Evolutionary conservation across 345 rosid genomes (phyloP).

Genomic region (Gynandropsis gynandra): DNA sequence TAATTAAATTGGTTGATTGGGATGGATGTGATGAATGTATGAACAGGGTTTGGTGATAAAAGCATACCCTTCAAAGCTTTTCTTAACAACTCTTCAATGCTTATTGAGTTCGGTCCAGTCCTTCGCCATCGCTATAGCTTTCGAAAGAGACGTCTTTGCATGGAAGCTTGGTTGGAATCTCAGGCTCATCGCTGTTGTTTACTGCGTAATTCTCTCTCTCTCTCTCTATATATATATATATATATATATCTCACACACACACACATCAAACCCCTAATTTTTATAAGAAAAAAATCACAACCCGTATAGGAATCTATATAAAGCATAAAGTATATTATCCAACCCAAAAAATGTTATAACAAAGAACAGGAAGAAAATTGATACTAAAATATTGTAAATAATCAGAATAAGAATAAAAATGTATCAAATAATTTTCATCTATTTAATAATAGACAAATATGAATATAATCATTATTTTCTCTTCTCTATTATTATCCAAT

Average conservation of each 20-base stretch:
- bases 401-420: no score
- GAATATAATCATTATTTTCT: no score
- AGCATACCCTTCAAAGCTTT: conserved; percentile 74
- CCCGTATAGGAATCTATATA: no score
- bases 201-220: conserved; percentile 48
- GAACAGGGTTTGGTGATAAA: conserved; percentile 53
- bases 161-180: conserved; percentile 87
- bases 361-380: no score
- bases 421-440: no score
- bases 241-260: not conserved
- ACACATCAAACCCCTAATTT: no score
- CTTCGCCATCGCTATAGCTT: conserved; percentile 61
- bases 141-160: conserved; percentile 57
- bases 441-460: no score
- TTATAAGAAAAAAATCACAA: no score
- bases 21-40: not conserved
- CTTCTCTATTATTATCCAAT: no score
- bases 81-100: conserved; percentile 72
- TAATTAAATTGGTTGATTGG: not conserved
- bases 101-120: conserved; percentile 69
- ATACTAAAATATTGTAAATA: no score
- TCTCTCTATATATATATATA: not conserved
- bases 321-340: no score
- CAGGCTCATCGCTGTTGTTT: conserved; percentile 63
- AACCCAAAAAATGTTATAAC: no score